These are phyloP conservation scores for Warburgia ugandensis DNA, from an alignment of 164 flowering plant genomes.

Conservation along the genomic window DNA sequence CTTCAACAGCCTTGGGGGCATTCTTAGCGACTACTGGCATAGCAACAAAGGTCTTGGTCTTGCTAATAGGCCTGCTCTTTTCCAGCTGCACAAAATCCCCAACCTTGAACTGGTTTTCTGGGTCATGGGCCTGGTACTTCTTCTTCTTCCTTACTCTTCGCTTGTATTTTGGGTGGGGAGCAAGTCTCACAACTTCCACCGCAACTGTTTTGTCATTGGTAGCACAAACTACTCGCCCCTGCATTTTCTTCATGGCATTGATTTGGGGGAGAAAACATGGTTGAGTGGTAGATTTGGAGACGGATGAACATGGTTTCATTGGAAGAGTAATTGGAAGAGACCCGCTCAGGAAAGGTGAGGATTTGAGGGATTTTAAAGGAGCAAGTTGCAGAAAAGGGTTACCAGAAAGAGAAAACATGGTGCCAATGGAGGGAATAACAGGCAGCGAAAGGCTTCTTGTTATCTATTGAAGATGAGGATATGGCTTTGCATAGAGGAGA, in stretches of 20 bases:
- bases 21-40: constrained; percentile 28
- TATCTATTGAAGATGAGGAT: no score
- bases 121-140: constrained; percentile 96
- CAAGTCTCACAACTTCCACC: constrained; percentile 64
- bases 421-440: no score
- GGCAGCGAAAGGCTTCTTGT: no score
- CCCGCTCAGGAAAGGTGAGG: constrained; percentile 58
- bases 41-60: constrained; percentile 73
- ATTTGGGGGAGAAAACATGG: constrained; percentile 32
- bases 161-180: constrained; percentile 88
- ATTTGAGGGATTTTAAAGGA: constrained; percentile 35
- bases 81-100: constrained; percentile 80
- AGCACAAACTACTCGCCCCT: constrained; percentile 71
- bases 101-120: constrained; percentile 65
- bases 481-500: no score
- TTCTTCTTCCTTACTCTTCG: constrained; percentile 74
- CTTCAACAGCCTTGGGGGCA: constrained; percentile 13
- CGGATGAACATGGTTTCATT: constrained; percentile 33
- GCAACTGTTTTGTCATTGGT: constrained; percentile 57
- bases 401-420: no score
- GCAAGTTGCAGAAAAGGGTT: constrained; percentile 30
- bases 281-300: constrained; percentile 17
- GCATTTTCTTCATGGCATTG: constrained; percentile 56
- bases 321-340: constrained; percentile 32
- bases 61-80: constrained; percentile 77